Base-by-base conservation (phyloP, 2,329 filamentous ascomycete genomes). In the Xylaria digitata region DNA sequence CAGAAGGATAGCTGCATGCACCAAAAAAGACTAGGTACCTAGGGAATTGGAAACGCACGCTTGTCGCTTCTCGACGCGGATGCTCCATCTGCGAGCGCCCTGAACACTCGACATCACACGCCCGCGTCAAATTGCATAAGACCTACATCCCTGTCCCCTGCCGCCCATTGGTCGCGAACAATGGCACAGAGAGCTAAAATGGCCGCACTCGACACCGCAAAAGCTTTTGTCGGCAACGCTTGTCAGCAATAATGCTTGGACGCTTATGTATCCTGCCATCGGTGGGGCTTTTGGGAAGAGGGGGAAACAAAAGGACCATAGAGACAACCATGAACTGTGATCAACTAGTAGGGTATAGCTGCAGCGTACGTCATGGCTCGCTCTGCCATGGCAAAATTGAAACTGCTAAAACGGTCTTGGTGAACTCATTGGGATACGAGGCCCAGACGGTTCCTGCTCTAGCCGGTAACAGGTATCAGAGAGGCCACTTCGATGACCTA, bases 61-160 rank as follows among this genome's bases (percentile, higher is more conserved):
- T 72, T 70, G 69, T 74, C 72, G 73, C 69, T 69, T 73, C 72
- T 78, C 75, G 73, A 77, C 78, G 76, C 76, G 76, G 72, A 70
- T 71, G 72, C 69, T 71, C 70, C 69, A 63, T 54, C 52, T 42
- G 34, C 61, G 59, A 58, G 32, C 66, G 70, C 68, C 71, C 72
- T 72, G 65, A 63, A 70, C 66, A 65, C 67, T 72, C 71, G 71
- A 74, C 71, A 74, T 72, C 70, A 75, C 72, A 74, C 73, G 73
- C 74, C 69, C 77, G 76, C 75, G 74, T 74, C 75, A 78, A 76
- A 77, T 75, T 75, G 73, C 74, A 78, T 77, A 73, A 74, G 71
- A 73, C 71, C 67, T 71, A 64, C 63, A 75, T 62, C 74, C 75
- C 71, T 76, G 74, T 75, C 65, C 58, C 23, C 49, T 56, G 30